Evolutionary conservation across 495 filamentous ascomycete species (phyloP), one percentile per base, ranked within the genome.

Genomic region (Aspergillus bridgeri): DNA sequence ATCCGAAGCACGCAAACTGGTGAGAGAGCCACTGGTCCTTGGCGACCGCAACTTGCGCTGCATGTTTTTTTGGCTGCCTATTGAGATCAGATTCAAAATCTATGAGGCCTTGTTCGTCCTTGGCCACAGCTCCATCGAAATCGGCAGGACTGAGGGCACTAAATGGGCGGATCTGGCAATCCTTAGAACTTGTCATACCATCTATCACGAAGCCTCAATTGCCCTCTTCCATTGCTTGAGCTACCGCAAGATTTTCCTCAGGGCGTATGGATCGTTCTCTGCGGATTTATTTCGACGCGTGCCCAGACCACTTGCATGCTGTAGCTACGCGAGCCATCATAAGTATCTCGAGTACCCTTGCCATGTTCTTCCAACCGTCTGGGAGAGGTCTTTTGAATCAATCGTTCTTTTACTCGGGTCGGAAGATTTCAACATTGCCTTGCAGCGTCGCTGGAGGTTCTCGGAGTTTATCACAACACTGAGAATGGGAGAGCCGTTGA

Each of bases 241-340:
- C 27, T 73, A 69, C 53, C 66, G 67, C 55, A 67, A 54, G 27
- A 47, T 69, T 33, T 60, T 68, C 22, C 56, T 65, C 23, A 64
- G 62, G 33, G 55, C 57, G 1, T 70, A 61, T 56, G 62, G 55
- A n/a, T 22, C 33, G 7, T 56, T 24, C 51, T 56, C 57, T 23
- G 57, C 54, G 13, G 18, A 58, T 43, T 25, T 58, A 17, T 48
- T 66, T 15, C 54, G 51, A 25, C 58, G 54, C 19, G 21, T 22
- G 42, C 60, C 58, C 15, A 24, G 23, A 22, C 48, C 44, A 29
- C 46, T 63, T 22, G 19, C 6, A n/a, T 59, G 48, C 49, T 66
- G 60, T 27, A 24, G 45, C 21, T 15, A 22, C 27, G 43, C 44
- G 11, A 7, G 21, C 24, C 47, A 27, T 21, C 8, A 51, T 20